Base-by-base conservation (phyloP, 1,284 basidiomycete genomes). In the Rhodotorula sp. region DNA sequence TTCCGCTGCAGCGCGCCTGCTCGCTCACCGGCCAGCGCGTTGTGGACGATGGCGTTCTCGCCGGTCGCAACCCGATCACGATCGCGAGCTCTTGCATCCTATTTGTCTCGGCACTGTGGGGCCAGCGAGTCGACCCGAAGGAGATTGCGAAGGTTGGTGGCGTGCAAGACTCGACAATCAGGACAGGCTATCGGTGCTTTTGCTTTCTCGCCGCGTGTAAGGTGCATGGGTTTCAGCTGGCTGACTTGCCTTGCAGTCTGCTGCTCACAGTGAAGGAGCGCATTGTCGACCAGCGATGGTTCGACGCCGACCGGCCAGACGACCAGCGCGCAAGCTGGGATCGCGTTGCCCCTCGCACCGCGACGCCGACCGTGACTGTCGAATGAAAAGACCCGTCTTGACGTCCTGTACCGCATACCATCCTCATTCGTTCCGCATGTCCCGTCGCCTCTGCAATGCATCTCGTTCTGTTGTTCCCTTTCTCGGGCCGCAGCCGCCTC, bases 131-230 rank as follows among this genome's bases (percentile, higher is more conserved):
- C 81, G 86, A 88, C 34, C 87, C 91, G 58, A 89, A 89, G 81
- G 92, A 96, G 78, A 96, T 99, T 79, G 91, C 91, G 74, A 83
- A 86, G n/a, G 91, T 97, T n/a, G 94, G 93, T 0, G 93, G 93
- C 14, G 94, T 98, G n/a, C 94, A 93, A 79, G 95, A 98, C 80
- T 91, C 92, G 64, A 98, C 96, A 62, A 96, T 98, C 81, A 93
- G 93, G 83, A 83, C 94, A 53, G 80, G 76, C 19, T 81, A 78
- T 78, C 84, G 83, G 75, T 80, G 46, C 66, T 77, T 70, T 23
- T 27, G 62, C 52, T 8, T 46, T 49, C 54, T 48, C 23, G 7
- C 54, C 41, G 21, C 23, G 21, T 1, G 0, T 23, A 2, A 3
- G 16, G 2, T 44, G 46, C 59, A 16, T 9, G 13, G 1, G n/a